A percentile compares a stretch with the other conserved stretches of the same genome.
Evolutionary conservation across 352 stramenopile species (phyloP).

Genomic region (Phytophthora litchii): DNA sequence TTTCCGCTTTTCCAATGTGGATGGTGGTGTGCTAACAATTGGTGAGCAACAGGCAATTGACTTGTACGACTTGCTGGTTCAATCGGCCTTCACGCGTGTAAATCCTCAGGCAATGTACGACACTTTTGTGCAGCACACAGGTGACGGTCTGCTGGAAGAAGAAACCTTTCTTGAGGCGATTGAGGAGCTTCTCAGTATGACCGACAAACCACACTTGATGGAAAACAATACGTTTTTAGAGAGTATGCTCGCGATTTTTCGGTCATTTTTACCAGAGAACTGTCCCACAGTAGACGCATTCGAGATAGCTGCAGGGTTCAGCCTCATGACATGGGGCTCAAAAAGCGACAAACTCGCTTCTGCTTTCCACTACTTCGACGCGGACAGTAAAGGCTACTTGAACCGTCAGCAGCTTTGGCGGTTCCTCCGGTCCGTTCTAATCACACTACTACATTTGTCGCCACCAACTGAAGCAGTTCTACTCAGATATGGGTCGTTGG

Average conservation of each 20-base stretch:
- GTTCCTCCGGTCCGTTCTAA: constrained; percentile 83
- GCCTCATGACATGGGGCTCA: constrained; percentile 79
- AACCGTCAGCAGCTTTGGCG: constrained; percentile 84
- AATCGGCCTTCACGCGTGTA: constrained; percentile 78
- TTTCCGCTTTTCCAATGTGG: constrained; percentile 75
- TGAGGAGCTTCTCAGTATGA: constrained; percentile 83
- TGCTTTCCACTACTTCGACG: constrained; percentile 87
- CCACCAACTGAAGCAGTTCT: constrained; percentile 64
- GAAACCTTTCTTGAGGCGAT: constrained; percentile 83
- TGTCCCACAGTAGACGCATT: constrained; percentile 76
- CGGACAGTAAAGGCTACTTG: constrained; percentile 78
- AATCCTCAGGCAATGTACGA: constrained; percentile 82
- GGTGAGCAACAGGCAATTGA: constrained; percentile 61
- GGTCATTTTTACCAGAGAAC: constrained; percentile 71
- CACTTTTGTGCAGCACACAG: constrained; percentile 86
- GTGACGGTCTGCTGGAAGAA: constrained; percentile 82
- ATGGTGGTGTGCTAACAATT: constrained; percentile 64
- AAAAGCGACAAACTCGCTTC: constrained; percentile 89
- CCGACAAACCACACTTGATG: constrained; percentile 69
- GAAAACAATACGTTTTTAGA: constrained; percentile 81
- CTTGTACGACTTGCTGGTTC: constrained; percentile 65
- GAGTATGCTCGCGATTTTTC: constrained; percentile 78
- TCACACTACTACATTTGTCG: constrained; percentile 75
- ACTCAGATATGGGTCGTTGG: constrained; percentile 64
- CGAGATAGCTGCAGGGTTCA: constrained; percentile 84